These are phyloP conservation scores for Candolleomyces eurysporus DNA, from an alignment of 768 basidiomycete species.

Conservation along the genomic window DNA sequence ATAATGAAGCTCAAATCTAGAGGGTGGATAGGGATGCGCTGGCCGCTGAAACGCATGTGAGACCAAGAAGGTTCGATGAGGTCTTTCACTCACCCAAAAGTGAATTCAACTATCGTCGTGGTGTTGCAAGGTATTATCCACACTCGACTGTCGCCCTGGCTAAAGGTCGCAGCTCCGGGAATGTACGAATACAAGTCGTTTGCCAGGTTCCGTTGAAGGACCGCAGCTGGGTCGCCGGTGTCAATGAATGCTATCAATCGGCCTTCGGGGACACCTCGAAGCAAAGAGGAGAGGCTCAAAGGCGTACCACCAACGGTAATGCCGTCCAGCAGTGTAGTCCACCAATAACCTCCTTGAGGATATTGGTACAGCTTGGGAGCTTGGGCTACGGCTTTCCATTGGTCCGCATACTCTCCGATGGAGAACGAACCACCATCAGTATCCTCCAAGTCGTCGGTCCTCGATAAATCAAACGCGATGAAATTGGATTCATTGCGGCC, in stretches of 20 bases:
- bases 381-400: constrained; percentile 26
- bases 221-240: constrained; percentile 1
- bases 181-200: constrained; percentile 30
- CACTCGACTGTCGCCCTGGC: constrained; percentile 17
- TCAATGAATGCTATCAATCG: constrained; percentile 20
- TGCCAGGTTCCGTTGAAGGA: background rate
- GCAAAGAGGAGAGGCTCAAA: constrained; percentile 25
- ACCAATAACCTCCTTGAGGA: constrained; percentile 32
- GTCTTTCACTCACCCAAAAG: constrained; percentile 28
- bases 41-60: constrained; percentile 19
- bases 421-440: constrained; percentile 36
- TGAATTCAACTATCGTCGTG: constrained; percentile 31
- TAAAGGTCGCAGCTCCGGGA: constrained; percentile 4
- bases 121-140: constrained; percentile 42
- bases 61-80: background rate
- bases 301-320: constrained; percentile 32
- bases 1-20: constrained; percentile 37
- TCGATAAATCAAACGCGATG: constrained; percentile 40
- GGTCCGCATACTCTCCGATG: constrained; percentile 41
- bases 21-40: constrained; percentile 39
- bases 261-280: constrained; percentile 26
- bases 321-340: constrained; percentile 41
- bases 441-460: constrained; percentile 36
- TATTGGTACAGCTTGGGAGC: constrained; percentile 31
- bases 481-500: constrained; percentile 32